Percentiles rank a stretch among this genome's conserved stretches.
Evolutionary conservation across 257 asterid genomes (phyloP).

Genomic region (Nicotiana tabacum): DNA sequence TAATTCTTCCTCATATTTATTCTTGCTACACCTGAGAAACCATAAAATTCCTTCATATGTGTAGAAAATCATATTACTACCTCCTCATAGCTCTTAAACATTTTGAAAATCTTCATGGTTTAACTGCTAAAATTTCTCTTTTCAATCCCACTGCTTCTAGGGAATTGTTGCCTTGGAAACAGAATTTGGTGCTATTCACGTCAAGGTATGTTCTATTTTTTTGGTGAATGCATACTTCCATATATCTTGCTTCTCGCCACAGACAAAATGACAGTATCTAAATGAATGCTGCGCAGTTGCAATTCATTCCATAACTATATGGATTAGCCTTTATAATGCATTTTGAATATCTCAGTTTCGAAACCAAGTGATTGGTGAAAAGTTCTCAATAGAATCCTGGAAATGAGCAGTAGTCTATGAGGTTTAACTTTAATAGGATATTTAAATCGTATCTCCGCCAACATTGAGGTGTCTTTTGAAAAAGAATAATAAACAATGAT

Average conservation of each 20-base stretch:
- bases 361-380: background rate
- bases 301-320: background rate
- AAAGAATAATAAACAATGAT: background rate
- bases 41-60: background rate
- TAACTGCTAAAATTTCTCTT: constrained; percentile 2
- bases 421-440: background rate
- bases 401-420: background rate
- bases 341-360: background rate
- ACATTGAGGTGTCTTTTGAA: background rate
- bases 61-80: background rate
- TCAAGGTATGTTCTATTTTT: constrained; percentile 53
- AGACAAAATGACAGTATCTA: background rate
- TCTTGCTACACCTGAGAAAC: background rate
- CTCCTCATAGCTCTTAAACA: background rate
- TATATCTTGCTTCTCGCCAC: background rate
- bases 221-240: background rate
- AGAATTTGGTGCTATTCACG: constrained; percentile 71
- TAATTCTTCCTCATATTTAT: background rate
- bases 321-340: background rate
- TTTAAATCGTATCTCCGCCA: background rate
- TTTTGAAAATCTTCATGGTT: background rate
- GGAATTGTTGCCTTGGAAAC: constrained; percentile 85
- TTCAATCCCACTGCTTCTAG: constrained; percentile 28
- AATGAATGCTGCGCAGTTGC: background rate
- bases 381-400: background rate